These are phyloP conservation scores for Suhomyces pyralidae DNA, from an alignment of 805 yeast genomes.

Conservation along the genomic window DNA sequence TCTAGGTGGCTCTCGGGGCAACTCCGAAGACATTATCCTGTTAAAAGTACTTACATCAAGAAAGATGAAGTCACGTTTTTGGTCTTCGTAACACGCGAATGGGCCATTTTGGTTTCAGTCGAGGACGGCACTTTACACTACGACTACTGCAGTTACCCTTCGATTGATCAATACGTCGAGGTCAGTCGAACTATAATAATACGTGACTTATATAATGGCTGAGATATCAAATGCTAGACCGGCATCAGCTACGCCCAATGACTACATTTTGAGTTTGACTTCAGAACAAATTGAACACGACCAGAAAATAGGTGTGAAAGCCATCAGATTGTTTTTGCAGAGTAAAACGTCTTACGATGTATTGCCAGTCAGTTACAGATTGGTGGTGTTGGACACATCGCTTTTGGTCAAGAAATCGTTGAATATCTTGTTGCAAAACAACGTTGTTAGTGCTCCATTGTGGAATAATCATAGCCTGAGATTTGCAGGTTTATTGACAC, in stretches of 20 bases:
- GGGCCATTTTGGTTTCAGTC: not conserved
- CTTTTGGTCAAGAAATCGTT: conserved; percentile 85
- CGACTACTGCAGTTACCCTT: not conserved
- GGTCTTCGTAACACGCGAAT: not conserved
- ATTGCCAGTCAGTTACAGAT: conserved; percentile 87
- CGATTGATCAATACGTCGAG: not conserved
- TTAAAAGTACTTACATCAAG: not conserved
- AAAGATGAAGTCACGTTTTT: not conserved
- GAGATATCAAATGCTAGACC: conserved; percentile 18
- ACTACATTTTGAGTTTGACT: conserved; percentile 39
- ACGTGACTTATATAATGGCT: conserved; percentile 13
- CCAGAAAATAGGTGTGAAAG: conserved; percentile 72
- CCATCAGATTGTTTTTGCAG: conserved; percentile 79
- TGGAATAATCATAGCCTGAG: conserved; percentile 89
- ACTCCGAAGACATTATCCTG: conserved; percentile 8
- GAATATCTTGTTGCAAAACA: conserved; percentile 85
- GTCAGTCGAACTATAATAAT: not conserved
- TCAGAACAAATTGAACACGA: conserved; percentile 49
- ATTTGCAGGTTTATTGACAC: conserved; percentile 91
- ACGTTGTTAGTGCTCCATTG: conserved; percentile 92
- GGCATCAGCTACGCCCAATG: conserved; percentile 38
- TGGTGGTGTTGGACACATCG: conserved; percentile 91
- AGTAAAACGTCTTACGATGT: conserved; percentile 96
- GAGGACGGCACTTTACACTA: not conserved
- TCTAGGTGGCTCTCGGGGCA: conserved; percentile 17